Conservation (phyloP, 192 early-diverging fungal genomes). For the Podila clonocystis region DNA sequence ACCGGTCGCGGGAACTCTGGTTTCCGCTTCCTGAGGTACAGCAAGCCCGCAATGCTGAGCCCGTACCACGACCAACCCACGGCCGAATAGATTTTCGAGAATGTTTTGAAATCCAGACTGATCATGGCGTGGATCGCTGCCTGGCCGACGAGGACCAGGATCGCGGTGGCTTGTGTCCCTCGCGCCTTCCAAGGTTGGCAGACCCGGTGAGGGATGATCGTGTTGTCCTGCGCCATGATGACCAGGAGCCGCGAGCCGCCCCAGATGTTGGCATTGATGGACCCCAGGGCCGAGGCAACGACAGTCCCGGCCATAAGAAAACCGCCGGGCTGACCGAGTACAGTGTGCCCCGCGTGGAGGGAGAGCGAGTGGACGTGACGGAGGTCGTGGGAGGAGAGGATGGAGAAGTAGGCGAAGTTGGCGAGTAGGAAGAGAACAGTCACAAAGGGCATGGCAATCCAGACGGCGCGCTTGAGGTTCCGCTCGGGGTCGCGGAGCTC, state of each 20-base stretch:
- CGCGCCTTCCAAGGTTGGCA: conserved; percentile 19
- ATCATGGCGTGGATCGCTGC: conserved; percentile 28
- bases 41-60: conserved; percentile 48
- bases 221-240: conserved; percentile 48
- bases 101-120: conserved; percentile 49
- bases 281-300: conserved; percentile 47
- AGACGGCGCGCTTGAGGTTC: conserved; percentile 47
- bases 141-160: conserved; percentile 28
- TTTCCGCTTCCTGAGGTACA: conserved; percentile 47
- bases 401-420: conserved; percentile 53
- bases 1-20: conserved; percentile 50
- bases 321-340: conserved; percentile 31
- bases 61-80: conserved; percentile 57
- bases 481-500: conserved; percentile 44
- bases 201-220: conserved; percentile 27
- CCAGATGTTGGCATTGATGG: conserved; percentile 70
- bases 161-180: conserved; percentile 34
- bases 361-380: conserved; percentile 47
- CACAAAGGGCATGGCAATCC: conserved; percentile 45
- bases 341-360: conserved; percentile 42
- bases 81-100: conserved; percentile 48
- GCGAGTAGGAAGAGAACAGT: conserved; percentile 49
- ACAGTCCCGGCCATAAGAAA: conserved; percentile 44
- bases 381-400: conserved; percentile 46
- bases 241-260: conserved; percentile 60